Evolutionary conservation across 1,284 basidiomycete species (phyloP), one percentile per base, ranked within the genome.

Genomic region (Microbotryomycetes sp.): DNA sequence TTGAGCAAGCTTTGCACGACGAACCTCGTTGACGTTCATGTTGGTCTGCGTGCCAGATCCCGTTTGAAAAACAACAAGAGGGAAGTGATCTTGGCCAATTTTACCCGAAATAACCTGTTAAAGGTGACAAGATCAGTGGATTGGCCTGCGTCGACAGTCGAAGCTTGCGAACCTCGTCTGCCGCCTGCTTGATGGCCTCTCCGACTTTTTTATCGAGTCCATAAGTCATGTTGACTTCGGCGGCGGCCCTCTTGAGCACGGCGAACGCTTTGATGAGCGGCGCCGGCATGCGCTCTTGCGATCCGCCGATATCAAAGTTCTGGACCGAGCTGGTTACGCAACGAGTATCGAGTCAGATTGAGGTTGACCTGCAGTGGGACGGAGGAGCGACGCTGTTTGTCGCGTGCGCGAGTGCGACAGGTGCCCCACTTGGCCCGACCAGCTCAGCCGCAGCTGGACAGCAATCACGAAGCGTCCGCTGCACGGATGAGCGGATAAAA

Each of bases 31-130:
- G 65, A 85, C 89, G 78, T 98, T 99, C 96, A 99, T 99, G 81
- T 99, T 99, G 76, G 90, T 94, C 78, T 99, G 96, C 3, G 96
- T 99, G 54, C 96, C 96, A 61, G 91, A 96, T 61, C 96, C 96
- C 52, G 96, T 99, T 79, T 99, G 96, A 84, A 97, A 98, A 53
- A 99, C 94, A 59, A 98, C 96, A 45, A 99, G 81, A 27, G 96
- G 96, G 81, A 99, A 99, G 78, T 99, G 89, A 68, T 91, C 91
- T 45, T 86, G 82, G 29, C 65, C 67, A 64, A 98, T 84, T 77
- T 93, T 91, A 63, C 94, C 94, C 56, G 88, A 88, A 75, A 98
- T 97, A 73, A 98, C 94, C 86, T 91, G 68, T 29, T 13, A 47
- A 3, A 46, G 54, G 21, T 18, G 23, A 18, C 23, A 51, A 18